Evolutionary conservation across 805 yeast genomes (phyloP), one percentile per base, ranked within the genome.

Genomic region (Metschnikowia rubicola): DNA sequence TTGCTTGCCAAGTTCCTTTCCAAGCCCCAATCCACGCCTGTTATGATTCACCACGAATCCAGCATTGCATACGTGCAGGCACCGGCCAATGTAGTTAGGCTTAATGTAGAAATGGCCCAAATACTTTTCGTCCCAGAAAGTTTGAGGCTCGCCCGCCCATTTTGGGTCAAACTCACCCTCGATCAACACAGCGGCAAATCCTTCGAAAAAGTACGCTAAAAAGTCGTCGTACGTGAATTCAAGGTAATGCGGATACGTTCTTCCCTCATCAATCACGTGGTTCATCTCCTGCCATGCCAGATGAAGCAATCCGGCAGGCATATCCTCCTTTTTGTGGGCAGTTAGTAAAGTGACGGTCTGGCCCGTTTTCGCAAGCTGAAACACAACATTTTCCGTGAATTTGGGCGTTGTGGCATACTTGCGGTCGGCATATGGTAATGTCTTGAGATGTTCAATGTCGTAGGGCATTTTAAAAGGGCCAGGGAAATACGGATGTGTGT

Each of bases 51-150:
- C 96, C 10, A 89, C 62, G 60, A 91, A 91, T 0, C 95, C 96
- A 0, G 83, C 97, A 62, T 91, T 91, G 59, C 96, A 88, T 29
- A 80, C 84, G 59, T 91, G 97, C 0, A 94, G 81, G 52, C 92
- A 84, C 48, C 96, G 77, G 8, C 96, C 96, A 2, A 74, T 66
- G 61, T 90, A 91, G 65, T 91, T 91, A 13, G 98, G 96, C 60
- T 87, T 89, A 57, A 90, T 73, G 63, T 84, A 87, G 62, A 84
- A 86, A 2, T 86, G 79, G 1, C 97, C 97, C 38, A 88, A 62
- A 50, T 82, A 78, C 7, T 56, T 53, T 0, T 69, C 59, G 4
- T 70, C 66, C 82, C 85, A 80, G 39, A 55, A 56, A 39, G 72
- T 70, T 6, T 58, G 54, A n/a, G 60, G 46, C n/a, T 62, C 57